Conservation (phyloP, 257 asterid species). For the Ilex aquifolium region DNA sequence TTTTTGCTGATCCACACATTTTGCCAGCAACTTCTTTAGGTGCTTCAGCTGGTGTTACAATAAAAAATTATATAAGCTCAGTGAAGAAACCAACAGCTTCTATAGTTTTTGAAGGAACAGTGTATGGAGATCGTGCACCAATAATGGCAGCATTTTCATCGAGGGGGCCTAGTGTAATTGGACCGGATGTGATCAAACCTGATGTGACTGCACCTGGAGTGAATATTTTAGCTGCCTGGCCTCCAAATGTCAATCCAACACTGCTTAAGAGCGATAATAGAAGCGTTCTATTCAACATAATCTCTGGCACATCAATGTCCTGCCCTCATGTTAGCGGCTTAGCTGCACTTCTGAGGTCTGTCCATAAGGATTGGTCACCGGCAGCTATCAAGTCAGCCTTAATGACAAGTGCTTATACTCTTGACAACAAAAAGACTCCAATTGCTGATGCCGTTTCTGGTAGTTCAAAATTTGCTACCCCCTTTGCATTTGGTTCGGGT, state of each 20-base stretch:
- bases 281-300: constrained; percentile 42
- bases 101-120: constrained; percentile 42
- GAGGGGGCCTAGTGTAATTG: constrained; percentile 57
- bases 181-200: constrained; percentile 56
- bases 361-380: constrained; percentile 58
- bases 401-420: constrained; percentile 57
- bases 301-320: constrained; percentile 83
- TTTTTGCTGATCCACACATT: constrained; percentile 56
- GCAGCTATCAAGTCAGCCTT: constrained; percentile 72
- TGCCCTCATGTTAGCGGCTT: constrained; percentile 73
- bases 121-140: constrained; percentile 51
- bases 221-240: constrained; percentile 79
- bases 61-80: constrained; percentile 36
- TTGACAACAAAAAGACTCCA: constrained; percentile 30
- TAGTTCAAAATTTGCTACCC: constrained; percentile 34
- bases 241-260: constrained; percentile 54
- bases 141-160: constrained; percentile 73
- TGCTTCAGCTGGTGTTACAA: constrained; percentile 27
- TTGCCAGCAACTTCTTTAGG: constrained; percentile 59
- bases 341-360: constrained; percentile 60
- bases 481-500: constrained; percentile 62
- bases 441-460: constrained; percentile 37
- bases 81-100: constrained; percentile 36
- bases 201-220: constrained; percentile 81
- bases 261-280: constrained; percentile 44